Evolutionary conservation across 495 filamentous ascomycete species (phyloP), one percentile per base, ranked within the genome.

Genomic region (Cudoniella acicularis): DNA sequence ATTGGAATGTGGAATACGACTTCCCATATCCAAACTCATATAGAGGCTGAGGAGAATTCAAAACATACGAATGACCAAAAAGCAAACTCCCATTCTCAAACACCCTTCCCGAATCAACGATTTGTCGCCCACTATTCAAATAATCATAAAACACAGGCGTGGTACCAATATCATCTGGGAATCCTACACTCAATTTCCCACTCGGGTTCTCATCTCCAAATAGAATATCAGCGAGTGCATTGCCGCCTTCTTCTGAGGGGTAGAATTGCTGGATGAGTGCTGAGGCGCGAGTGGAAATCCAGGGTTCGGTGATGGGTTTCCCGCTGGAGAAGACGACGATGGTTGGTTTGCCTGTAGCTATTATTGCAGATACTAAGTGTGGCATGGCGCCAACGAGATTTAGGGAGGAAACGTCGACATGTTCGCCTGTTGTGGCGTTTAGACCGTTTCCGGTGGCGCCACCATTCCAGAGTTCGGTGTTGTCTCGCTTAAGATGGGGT

Each of bases 201-300:
- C 86, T 84, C 3, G 94, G 93, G 71, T 94, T 96, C 67, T 91
- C 84, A 54, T 79, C 82, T 48, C 94, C 94, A 71, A 96, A 98
- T 11, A 98, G 84, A 10, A 98, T 81, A 69, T 97, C 93, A 27
- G 85, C 83, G 57, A 98, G 82, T 17, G 88, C 83, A 72, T 93
- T 91, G 30, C 94, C 94, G 26, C 87, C 90, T 70, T 98, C 86
- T 68, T 97, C 66, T 0, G 83, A 85, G 0, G 83, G 83, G 63
- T 89, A 91, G 72, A 89, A 88, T 65, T 89, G 86, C 59, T 89
- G 85, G 0, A 89, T 63, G 0, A 89, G 74, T 0, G 84, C 85
- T 0, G 82, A 72, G 0, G 86, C 81, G 1, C 73, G 70, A 24
- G 76, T 72, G 3, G 81, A 81, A 61, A 88, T 81, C 86, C 85